Evolutionary conservation across 2,329 filamentous ascomycete genomes (phyloP).

Genomic region (Penicillium sp.): DNA sequence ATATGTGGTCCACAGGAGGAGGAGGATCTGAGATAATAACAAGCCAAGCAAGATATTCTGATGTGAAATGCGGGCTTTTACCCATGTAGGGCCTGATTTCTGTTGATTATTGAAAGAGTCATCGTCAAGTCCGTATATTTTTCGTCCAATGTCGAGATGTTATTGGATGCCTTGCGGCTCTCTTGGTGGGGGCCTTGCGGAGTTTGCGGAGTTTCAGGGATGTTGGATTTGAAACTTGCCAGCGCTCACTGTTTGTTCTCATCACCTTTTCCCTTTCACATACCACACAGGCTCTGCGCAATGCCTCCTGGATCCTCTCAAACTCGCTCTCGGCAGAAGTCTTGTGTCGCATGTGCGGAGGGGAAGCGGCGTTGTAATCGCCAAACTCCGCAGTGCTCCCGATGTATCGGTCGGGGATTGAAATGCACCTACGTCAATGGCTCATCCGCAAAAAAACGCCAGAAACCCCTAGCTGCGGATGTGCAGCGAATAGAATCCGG

Average conservation of each 20-base stretch:
- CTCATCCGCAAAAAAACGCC: not conserved
- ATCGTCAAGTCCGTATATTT: not conserved
- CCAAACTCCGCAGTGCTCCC: slow-evolving; percentile 22
- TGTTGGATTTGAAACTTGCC: not conserved
- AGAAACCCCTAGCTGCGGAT: not conserved
- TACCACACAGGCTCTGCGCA: not conserved
- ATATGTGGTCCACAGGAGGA: not conserved
- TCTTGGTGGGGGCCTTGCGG: not conserved
- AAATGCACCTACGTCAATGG: slow-evolving; percentile 15
- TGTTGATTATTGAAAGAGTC: not conserved
- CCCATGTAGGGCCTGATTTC: too few relatives aligned
- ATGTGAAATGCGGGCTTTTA: not conserved
- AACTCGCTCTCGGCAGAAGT: slow-evolving; percentile 21
- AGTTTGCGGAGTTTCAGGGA: slow-evolving; percentile 7
- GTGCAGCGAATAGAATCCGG: slow-evolving; percentile 2
- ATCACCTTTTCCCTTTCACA: not conserved
- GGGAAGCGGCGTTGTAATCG: slow-evolving; percentile 22
- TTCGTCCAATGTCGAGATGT: not conserved
- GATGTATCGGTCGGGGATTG: slow-evolving; percentile 16
- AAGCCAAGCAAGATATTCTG: not conserved
- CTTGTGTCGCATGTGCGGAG: slow-evolving; percentile 18
- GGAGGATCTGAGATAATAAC: too few relatives aligned
- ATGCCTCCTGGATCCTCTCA: slow-evolving; percentile 7
- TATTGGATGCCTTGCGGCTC: not conserved
- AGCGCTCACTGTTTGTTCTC: not conserved